Conservation (phyloP, 306 rosid genomes). For the Luffa aegyptiaca region DNA sequence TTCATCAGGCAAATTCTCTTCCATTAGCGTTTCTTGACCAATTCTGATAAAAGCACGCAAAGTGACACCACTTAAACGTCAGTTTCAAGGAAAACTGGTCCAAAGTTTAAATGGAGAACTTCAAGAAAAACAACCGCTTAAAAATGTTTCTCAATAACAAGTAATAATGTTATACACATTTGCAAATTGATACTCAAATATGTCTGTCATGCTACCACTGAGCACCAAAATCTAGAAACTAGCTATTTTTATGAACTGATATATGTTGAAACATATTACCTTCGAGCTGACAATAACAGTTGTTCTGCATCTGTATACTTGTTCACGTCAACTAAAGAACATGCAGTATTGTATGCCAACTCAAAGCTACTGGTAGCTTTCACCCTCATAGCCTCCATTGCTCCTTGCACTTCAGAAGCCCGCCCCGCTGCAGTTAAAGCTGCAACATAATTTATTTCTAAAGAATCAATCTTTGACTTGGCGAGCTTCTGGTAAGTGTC, state of each 20-base stretch:
- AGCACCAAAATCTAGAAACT: background rate
- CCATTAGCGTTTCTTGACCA: slow-evolving; percentile 63
- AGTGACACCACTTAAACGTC: background rate
- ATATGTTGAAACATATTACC: slow-evolving; percentile 35
- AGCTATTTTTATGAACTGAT: background rate
- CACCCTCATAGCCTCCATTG: slow-evolving; percentile 57
- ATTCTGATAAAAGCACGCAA: slow-evolving; percentile 39
- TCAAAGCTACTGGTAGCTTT: slow-evolving; percentile 87
- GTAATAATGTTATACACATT: background rate
- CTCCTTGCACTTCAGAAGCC: slow-evolving; percentile 71
- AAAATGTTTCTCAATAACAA: background rate
- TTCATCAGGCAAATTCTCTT: slow-evolving; percentile 67
- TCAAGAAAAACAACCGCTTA: background rate
- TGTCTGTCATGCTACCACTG: background rate
- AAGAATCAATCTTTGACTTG: slow-evolving; percentile 60
- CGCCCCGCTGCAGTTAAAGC: slow-evolving; percentile 73
- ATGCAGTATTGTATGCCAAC: slow-evolving; percentile 87
- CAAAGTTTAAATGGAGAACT: background rate
- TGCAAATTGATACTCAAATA: background rate
- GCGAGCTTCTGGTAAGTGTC: slow-evolving; percentile 82
- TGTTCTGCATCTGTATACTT: slow-evolving; percentile 83
- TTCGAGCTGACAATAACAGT: slow-evolving; percentile 69
- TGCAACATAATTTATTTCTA: slow-evolving; percentile 83
- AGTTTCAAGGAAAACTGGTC: background rate
- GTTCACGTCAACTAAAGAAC: slow-evolving; percentile 62